Evolutionary conservation across 352 stramenopile species (phyloP), one percentile per base, ranked within the genome.

Genomic region (Phytopythium mirpurense): DNA sequence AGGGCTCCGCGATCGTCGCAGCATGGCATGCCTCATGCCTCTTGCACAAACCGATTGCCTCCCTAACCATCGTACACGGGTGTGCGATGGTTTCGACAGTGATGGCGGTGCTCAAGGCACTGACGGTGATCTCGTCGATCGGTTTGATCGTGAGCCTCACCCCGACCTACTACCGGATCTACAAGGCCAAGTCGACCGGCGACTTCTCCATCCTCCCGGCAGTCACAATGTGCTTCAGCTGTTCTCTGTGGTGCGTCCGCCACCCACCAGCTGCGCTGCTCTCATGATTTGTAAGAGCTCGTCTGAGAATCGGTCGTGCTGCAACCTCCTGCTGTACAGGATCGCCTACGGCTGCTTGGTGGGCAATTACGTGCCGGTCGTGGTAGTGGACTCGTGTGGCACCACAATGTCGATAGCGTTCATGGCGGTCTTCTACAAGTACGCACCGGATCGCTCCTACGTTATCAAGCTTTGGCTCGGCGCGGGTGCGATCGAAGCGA

Each of bases 341-440:
- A 36, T 63, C 18, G 54, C 73, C 14, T 78, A 75, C 47, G 62
- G 62, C 14, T 68, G 61, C 32, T 44, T 68, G 31, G 65, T 62
- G 15, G 37, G 58, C 2, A 57, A 63, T 29, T 67, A 65, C 49
- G 72, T 78, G n/a, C 65, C 69, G 11, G 58, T 75, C 10, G 63
- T 74, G 23, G 37, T 48, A 6, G 72, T 67, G 24, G 65, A 64
- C 41, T 49, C 56, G 0, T 57, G 65, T 18, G 62, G 59, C 2
- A 59, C 40, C 3, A 27, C 54, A 10, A 35, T 68, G 1, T 60
- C 52, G 18, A 38, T 75, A 16, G 35, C 53, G 10, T 73, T 70
- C 48, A 55, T 69, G 21, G 54, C 42, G 2, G 35, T 68, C 12
- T 74, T 60, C 41, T 71, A 65, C 51, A 49, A 49, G 38, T 74